phyloP scores from a whole-genome alignment of 306 rosid genomes.

The Sesbania bispinosa region DNA sequence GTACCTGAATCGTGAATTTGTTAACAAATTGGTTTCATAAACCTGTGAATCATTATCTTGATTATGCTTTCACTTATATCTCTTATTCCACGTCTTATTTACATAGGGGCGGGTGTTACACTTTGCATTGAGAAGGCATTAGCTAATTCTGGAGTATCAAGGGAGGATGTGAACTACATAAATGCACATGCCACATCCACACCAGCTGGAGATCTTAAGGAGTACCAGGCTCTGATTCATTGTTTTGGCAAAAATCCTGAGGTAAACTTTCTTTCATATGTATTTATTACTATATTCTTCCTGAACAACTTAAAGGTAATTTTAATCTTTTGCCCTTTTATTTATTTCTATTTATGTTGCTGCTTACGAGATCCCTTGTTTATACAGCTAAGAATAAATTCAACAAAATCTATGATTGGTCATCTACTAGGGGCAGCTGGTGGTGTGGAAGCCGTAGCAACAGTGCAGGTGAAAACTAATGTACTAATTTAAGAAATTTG shows the following conservation, averaged over 20 bases:
- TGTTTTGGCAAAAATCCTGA: conserved; percentile 80
- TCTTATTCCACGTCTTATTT: conserved; percentile 15
- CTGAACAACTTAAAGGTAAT: background rate
- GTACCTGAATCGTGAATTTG: background rate
- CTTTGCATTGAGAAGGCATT: conserved; percentile 89
- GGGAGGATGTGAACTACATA: conserved; percentile 84
- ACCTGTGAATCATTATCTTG: conserved; percentile 13
- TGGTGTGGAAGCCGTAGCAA: conserved; percentile 88
- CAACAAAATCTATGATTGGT: conserved; percentile 90
- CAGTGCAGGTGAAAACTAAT: conserved; percentile 54
- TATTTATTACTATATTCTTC: background rate
- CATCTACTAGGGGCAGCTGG: conserved; percentile 96
- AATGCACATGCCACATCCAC: conserved; percentile 93
- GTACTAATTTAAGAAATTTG: background rate
- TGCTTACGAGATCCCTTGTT: conserved; percentile 10
- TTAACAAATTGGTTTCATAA: background rate
- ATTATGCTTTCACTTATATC: conserved; percentile 9
- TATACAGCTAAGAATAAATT: conserved; percentile 70
- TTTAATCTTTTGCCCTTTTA: background rate
- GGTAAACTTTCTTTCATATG: conserved; percentile 33
- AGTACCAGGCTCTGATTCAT: conserved; percentile 70
- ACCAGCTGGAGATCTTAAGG: conserved; percentile 78
- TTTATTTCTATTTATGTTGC: background rate
- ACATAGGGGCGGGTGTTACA: conserved; percentile 63
- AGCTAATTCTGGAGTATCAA: conserved; percentile 61